Conservation (phyloP, 2,329 filamentous ascomycete species). For the Thielaviopsis ethacetica region DNA sequence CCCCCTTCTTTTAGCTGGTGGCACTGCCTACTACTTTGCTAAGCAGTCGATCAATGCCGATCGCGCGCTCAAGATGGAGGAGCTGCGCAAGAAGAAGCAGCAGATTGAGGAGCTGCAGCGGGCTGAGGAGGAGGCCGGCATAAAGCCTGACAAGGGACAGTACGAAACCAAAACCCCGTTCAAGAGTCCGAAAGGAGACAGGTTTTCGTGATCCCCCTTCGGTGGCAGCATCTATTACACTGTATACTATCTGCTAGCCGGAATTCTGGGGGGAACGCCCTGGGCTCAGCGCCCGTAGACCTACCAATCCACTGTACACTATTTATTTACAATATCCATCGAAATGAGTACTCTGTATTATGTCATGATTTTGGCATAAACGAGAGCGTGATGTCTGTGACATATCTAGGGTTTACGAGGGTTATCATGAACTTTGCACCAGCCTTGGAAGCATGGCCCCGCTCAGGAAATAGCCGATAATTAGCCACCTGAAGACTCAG, state of each 20-base stretch:
- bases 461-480: background rate
- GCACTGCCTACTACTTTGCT: constrained; percentile 86
- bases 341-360: background rate
- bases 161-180: constrained; percentile 71
- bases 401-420: background rate
- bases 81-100: constrained; percentile 47
- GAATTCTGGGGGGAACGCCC: background rate
- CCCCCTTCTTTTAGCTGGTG: constrained; percentile 48
- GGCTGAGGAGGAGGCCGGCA: background rate
- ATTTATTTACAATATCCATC: background rate
- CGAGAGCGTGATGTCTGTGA: background rate
- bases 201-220: constrained; percentile 44
- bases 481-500: background rate
- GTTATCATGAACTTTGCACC: background rate
- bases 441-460: background rate
- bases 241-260: background rate
- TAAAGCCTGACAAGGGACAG: constrained; percentile 25
- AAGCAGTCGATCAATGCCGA: constrained; percentile 91
- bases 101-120: constrained; percentile 20
- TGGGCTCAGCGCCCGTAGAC: background rate
- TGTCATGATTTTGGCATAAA: background rate
- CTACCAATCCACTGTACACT: background rate
- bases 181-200: constrained; percentile 65
- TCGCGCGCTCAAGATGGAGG: constrained; percentile 54
- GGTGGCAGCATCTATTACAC: background rate